These are phyloP conservation scores for Phialocephala subalpina DNA, from an alignment of 2,329 filamentous ascomycete genomes.

Conservation along the genomic window DNA sequence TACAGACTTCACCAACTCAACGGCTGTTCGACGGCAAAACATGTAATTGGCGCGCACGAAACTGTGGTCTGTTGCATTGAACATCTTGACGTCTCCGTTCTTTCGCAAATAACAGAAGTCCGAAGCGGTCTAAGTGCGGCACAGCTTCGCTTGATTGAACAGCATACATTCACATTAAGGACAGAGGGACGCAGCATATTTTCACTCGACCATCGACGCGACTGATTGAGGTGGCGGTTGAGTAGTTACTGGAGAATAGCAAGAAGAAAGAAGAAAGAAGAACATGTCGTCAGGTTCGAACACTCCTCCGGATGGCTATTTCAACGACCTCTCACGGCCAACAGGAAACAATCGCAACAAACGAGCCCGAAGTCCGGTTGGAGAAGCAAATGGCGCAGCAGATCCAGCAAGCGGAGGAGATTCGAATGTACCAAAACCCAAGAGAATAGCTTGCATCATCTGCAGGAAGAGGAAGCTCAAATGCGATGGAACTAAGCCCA, in stretches of 20 bases:
- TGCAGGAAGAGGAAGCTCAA: conserved; percentile 90
- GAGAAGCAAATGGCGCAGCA: conserved; percentile 44
- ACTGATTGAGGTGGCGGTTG: neutral
- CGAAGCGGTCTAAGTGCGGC: conserved; percentile 1
- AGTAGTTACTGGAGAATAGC: neutral
- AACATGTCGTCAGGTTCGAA: conserved; percentile 45
- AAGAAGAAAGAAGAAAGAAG: neutral
- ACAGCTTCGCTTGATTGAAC: conserved; percentile 9
- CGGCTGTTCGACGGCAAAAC: neutral
- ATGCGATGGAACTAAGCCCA: conserved; percentile 72
- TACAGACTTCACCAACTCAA: neutral
- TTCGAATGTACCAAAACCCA: conserved; percentile 77
- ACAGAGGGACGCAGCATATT: neutral
- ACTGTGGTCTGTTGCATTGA: neutral
- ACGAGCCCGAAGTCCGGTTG: conserved; percentile 41
- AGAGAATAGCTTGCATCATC: conserved; percentile 93
- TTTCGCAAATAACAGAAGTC: neutral
- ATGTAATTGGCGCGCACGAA: neutral
- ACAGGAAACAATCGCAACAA: conserved; percentile 43
- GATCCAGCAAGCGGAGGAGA: conserved; percentile 54
- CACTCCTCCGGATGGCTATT: conserved; percentile 55
- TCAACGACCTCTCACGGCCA: conserved; percentile 62
- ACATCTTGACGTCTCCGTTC: neutral
- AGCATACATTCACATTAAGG: neutral
- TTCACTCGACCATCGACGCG: neutral